Base-by-base conservation (phyloP, 1,284 basidiomycete species). In the Sanguinoderma infundibulare region DNA sequence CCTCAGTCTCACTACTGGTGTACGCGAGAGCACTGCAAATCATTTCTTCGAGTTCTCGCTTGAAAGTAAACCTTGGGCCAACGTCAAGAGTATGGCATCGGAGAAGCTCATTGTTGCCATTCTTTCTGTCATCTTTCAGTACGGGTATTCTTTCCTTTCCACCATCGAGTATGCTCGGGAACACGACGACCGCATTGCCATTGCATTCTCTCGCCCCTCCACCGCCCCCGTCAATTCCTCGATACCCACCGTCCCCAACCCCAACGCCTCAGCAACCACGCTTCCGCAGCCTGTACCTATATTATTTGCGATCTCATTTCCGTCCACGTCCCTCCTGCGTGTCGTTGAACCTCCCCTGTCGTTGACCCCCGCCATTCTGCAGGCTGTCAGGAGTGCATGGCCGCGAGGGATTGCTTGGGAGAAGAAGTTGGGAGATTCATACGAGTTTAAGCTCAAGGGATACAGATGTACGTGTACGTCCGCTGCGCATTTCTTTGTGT, bases 381-480 rank as follows among this genome's bases (percentile, higher is more conserved):
- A 89, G 70, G 87, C 89, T n/a, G 89, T 92, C 15, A 82, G 91
- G 61, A 82, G 80, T 10, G 84, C 91, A 20, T 92, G 90, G 91
- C 90, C 91, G 20, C 81, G 89, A 66, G 91, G 90, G 22, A 88
- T 92, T 14, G 83, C 87, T 8, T 85, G 85, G 0, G 90, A 92
- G 74, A 90, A 87, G 79, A 92, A 89, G 70, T 79, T 91, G 1
- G 87, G 84, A 10, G 85, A 89, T 35, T 83, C 84, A 17, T 92
- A 84, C 70, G 90, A 92, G 72, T 92, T 92, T 75, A 91, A 89
- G 71, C 78, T 92, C 57, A 91, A 90, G 68, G 91, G 90, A 17
- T 92, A 92, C 72, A 87, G 83, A 78, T 91, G 90, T 91, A 70
- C 60, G 85, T 78, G 24, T n/a, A n/a, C n/a, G 38, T 39, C 38